Conservation (phyloP, 306 rosid genomes). For the Heteromeles arbutifolia region DNA sequence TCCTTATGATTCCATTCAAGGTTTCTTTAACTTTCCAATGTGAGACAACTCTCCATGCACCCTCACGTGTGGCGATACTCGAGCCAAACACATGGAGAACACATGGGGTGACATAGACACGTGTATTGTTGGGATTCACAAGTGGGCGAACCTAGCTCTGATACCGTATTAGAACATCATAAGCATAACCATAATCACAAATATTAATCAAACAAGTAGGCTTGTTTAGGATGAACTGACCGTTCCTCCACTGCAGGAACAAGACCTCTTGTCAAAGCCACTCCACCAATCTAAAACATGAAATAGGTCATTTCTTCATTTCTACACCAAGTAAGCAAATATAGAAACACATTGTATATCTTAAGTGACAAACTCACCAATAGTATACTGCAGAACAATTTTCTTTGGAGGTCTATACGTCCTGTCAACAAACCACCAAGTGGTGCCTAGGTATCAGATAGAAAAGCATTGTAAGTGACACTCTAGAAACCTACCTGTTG, state of each 20-base stretch:
- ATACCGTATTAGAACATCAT: neutral
- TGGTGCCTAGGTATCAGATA: conserved; percentile 17
- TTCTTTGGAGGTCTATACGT: conserved; percentile 90
- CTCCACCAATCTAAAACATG: conserved; percentile 76
- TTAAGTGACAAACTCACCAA: conserved; percentile 54
- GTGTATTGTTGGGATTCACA: too few relatives aligned
- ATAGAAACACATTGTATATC: conserved; percentile 13
- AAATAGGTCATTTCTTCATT: conserved; percentile 23
- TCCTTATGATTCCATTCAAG: too few relatives aligned
- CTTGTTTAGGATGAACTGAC: conserved; percentile 35
- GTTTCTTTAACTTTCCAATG: too few relatives aligned
- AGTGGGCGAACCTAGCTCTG: too few relatives aligned
- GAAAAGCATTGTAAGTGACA: conserved; percentile 3
- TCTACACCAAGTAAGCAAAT: conserved; percentile 16
- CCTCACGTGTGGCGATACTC: too few relatives aligned
- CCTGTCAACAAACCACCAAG: conserved; percentile 47
- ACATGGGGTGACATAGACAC: too few relatives aligned
- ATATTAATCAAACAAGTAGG: neutral
- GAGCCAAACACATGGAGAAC: too few relatives aligned
- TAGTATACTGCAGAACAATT: conserved; percentile 92
- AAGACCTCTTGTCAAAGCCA: conserved; percentile 78
- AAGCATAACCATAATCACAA: neutral
- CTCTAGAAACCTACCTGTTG: conserved; percentile 46
- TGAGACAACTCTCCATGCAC: too few relatives aligned
- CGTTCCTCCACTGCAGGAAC: conserved; percentile 88